Evolutionary conservation across 345 rosid genomes (phyloP), one percentile per base, ranked within the genome.

Genomic region (Arabis hirsuta): DNA sequence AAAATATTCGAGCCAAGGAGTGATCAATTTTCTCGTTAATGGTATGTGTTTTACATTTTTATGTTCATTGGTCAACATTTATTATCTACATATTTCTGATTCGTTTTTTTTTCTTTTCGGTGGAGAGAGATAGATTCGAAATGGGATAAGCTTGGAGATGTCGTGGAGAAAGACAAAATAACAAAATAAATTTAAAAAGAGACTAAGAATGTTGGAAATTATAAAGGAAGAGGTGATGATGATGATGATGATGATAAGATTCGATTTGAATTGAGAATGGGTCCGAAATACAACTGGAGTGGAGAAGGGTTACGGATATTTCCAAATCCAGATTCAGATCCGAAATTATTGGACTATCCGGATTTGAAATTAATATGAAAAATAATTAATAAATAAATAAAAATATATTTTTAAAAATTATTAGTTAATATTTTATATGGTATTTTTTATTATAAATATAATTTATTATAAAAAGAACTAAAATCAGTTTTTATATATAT

Each of bases 221-320:
- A 68, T 34, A 60, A 12, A 64, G 9, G 48, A 52, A 32, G 36
- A 22, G 9, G 22, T 36, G 73, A 75, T 44, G 52, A 39, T 12
- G 77, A 55, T 36, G 39, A 2, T 36, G 39, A 54, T 60, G 78
- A 58, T 48, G 78, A 66, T 74, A 74, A 67, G 78, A 74, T 74
- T 74, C 78, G 78, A 59, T 58, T 59, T 57, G 16, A 32, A 74
- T 11, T 12, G 38, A 32, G 6, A 52, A 42, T 14, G 73, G 78
- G 78, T 2, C 78, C 69, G 12, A 67, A 51, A 50, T 1, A 67
- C 78, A 74, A 54, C 68, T 74, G 68, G 68, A 55, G 64, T 6
- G n/a, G 55, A 56, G 42, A 42, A 27, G 42, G n/a, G n/a, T n/a
- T n/a, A n/a, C n/a, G n/a, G n/a, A n/a, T n/a, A n/a, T n/a, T n/a